A percentile compares a stretch with the other conserved stretches of the same genome.
phyloP scores from a whole-genome alignment of 2,329 filamentous ascomycete species.

The Microdochium nivale region DNA sequence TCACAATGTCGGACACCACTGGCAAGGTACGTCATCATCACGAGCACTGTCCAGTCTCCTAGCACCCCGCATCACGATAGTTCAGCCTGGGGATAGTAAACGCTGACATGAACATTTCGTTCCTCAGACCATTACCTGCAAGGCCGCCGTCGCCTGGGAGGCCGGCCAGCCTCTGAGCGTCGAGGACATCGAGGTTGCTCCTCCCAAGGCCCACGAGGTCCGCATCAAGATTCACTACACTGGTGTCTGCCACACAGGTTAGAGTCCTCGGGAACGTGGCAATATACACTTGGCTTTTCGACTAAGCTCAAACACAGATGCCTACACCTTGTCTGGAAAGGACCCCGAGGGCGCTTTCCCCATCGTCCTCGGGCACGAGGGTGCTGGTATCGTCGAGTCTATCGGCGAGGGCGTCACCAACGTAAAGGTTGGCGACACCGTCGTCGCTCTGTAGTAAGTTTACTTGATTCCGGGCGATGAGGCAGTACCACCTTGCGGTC shows the following conservation, averaged over 20 bases:
- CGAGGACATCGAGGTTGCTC: constrained; percentile 86
- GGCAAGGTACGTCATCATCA: constrained; percentile 35
- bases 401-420: constrained; percentile 91
- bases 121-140: constrained; percentile 81
- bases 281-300: background rate
- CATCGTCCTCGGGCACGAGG: constrained; percentile 82
- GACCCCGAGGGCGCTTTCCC: constrained; percentile 94
- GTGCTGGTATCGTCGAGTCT: constrained; percentile 86
- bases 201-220: constrained; percentile 87
- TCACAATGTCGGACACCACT: constrained; percentile 38
- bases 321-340: constrained; percentile 92
- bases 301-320: constrained; percentile 44
- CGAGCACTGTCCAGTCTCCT: background rate
- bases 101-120: background rate
- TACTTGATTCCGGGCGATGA: background rate
- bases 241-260: constrained; percentile 96
- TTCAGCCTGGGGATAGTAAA: background rate
- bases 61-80: background rate
- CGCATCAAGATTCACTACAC: constrained; percentile 97
- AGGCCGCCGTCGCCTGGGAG: constrained; percentile 97
- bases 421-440: constrained; percentile 89
- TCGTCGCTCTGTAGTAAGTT: constrained; percentile 75
- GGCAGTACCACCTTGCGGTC: background rate
- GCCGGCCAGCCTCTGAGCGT: constrained; percentile 82
- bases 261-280: constrained; percentile 11